Conservation (phyloP, 2,329 filamentous ascomycete genomes). For the Verticillium tricorpus region DNA sequence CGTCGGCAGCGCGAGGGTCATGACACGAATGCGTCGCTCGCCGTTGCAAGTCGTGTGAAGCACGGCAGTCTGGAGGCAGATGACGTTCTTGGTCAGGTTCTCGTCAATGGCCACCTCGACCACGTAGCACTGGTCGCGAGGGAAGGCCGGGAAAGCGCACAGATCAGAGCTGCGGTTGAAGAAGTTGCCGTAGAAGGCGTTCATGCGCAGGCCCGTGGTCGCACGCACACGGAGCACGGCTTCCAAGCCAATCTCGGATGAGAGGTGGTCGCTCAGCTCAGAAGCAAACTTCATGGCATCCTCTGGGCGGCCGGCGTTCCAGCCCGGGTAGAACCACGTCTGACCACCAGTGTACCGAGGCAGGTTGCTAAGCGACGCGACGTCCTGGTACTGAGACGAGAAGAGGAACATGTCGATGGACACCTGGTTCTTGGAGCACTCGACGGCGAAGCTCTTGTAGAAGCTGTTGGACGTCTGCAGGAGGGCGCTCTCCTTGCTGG, state of each 20-base stretch:
- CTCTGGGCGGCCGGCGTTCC: conserved; percentile 90
- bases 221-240: conserved; percentile 93
- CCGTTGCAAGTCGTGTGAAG: conserved; percentile 97
- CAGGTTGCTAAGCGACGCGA: conserved; percentile 91
- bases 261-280: conserved; percentile 96
- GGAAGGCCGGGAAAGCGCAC: conserved; percentile 96
- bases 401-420: conserved; percentile 99
- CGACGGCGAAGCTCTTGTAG: conserved; percentile 98
- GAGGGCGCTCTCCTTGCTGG: conserved; percentile 81
- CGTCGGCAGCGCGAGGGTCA: conserved; percentile 89
- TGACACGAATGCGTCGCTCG: conserved; percentile 87
- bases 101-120: conserved; percentile 98
- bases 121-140: conserved; percentile 93
- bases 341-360: conserved; percentile 95
- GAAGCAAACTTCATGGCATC: conserved; percentile 97
- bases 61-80: conserved; percentile 91
- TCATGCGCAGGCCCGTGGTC: conserved; percentile 92
- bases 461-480: conserved; percentile 93
- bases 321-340: conserved; percentile 97
- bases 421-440: conserved; percentile 98
- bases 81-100: conserved; percentile 82
- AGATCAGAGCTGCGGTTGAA: conserved; percentile 98
- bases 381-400: conserved; percentile 93
- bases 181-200: conserved; percentile 98
- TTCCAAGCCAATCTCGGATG: conserved; percentile 91